Percentiles rank a stretch among this genome's conserved stretches.
Evolutionary conservation across 345 rosid genomes (phyloP).

Genomic region (Euphorbia pulcherrima): DNA sequence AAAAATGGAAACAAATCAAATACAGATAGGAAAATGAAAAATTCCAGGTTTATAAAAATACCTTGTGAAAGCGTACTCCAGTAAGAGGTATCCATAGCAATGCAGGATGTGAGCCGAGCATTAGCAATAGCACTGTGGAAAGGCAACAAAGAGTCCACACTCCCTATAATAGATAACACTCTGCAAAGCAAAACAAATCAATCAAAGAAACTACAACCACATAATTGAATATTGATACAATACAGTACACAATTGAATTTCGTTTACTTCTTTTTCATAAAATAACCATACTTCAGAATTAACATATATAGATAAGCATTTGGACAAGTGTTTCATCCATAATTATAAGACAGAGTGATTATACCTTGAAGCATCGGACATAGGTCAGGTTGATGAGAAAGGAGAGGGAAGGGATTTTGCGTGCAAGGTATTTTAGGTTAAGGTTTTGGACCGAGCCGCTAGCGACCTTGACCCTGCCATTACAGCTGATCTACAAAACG

Average conservation of each 20-base stretch:
- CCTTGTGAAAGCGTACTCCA: slow-evolving; percentile 95
- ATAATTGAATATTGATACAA: not conserved
- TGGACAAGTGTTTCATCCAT: not conserved
- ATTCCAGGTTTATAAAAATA: slow-evolving; percentile 11
- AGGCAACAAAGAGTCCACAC: slow-evolving; percentile 72
- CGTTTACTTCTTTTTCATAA: not conserved
- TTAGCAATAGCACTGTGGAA: slow-evolving; percentile 80
- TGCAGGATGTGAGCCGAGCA: slow-evolving; percentile 70
- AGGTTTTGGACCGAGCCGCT: slow-evolving; percentile 30
- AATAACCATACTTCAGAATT: not conserved
- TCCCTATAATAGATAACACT: slow-evolving; percentile 56
- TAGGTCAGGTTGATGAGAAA: slow-evolving; percentile 35
- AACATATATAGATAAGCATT: not conserved
- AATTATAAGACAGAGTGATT: not conserved
- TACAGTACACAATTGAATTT: not conserved
- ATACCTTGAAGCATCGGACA: slow-evolving; percentile 47
- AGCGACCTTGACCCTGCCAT: slow-evolving; percentile 37
- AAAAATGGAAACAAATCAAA: not conserved
- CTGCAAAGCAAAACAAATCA: slow-evolving; percentile 25
- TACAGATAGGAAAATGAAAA: not conserved
- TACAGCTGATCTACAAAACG: slow-evolving; percentile 37
- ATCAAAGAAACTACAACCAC: not conserved
- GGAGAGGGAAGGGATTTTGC: slow-evolving; percentile 23
- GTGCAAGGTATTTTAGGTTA: slow-evolving; percentile 24
- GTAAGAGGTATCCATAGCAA: slow-evolving; percentile 77